Base-by-base conservation (phyloP, 1,284 basidiomycete species). In the Ceratobasidium sp. region DNA sequence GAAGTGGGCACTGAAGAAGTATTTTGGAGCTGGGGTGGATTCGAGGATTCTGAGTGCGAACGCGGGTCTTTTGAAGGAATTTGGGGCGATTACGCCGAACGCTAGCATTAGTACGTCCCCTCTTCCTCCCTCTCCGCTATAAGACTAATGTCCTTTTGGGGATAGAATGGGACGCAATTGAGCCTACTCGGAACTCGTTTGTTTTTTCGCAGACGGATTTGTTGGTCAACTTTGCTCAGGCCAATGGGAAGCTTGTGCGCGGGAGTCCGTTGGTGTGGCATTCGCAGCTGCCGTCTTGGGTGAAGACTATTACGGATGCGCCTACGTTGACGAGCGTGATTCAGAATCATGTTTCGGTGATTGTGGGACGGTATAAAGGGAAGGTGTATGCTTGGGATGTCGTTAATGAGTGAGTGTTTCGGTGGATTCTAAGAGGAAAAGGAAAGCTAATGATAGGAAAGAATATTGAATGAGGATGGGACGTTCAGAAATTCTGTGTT, bases 211-310 rank as follows among this genome's bases (percentile, higher is more conserved):
- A 5, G 8, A n/a, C 16, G 26, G 64, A 69, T 30, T 7, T 30
- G 13, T 7, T 61, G 18, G 58, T 61, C 30, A 61, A 61, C 6
- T 61, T 61, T 41, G 58, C 64, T 26, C 64, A 47, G 16, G 18
- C 50, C 35, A 41, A 21, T 35, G 63, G 30, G 9, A 58, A 64
- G 32, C 50, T 73, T 47, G 64, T 69, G 6, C 64, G 64, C 23
- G 64, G 64, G 4, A 21, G 38, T 32, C 35, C 64, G 14, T 28
- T 86, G 30, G 47, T 86, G 59, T 87, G 85, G 85, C 83, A 85
- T 78, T 82, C 81, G 67, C 85, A 86, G 74, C 82, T 86, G 41
- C 85, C 85, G 6, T 73, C 76, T 47, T 86, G 85, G 85, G 85
- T 84, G 7, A 78, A 79, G 18, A 73, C 72, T 14, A 67, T 74